A percentile compares a stretch with the other conserved stretches of the same genome.
These are phyloP conservation scores for Trichocladium uniseriatum DNA, from an alignment of 495 filamentous ascomycete species.

Conservation along the genomic window DNA sequence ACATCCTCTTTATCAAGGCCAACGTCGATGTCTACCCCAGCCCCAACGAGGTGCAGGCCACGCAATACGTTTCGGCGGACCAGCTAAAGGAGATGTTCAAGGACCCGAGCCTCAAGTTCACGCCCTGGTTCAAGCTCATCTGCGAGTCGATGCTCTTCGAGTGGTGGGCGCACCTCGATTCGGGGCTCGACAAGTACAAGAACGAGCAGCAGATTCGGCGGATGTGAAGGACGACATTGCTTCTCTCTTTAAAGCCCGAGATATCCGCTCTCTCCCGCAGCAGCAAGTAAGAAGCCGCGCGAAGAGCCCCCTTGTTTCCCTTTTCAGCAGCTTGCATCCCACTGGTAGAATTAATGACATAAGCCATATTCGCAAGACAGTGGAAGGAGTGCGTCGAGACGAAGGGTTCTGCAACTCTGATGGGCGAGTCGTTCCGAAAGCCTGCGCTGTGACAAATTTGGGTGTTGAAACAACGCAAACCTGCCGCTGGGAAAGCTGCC, in stretches of 20 bases:
- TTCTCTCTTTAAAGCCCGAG: slow-evolving; percentile 14
- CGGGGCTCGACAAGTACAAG: slow-evolving; percentile 71
- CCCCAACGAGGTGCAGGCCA: slow-evolving; percentile 80
- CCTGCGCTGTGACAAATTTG: slow-evolving; percentile 4
- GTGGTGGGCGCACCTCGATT: slow-evolving; percentile 89
- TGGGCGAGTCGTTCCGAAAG: neutral
- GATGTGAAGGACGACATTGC: slow-evolving; percentile 43
- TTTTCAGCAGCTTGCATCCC: slow-evolving; percentile 22
- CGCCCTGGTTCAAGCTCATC: slow-evolving; percentile 99
- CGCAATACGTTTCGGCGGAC: slow-evolving; percentile 69
- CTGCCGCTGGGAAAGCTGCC: neutral
- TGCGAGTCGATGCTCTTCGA: slow-evolving; percentile 96
- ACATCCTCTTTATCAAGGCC: slow-evolving; percentile 96
- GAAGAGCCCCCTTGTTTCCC: slow-evolving; percentile 19
- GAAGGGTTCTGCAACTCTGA: neutral
- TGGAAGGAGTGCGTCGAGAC: neutral
- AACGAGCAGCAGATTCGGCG: slow-evolving; percentile 79
- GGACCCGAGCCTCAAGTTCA: slow-evolving; percentile 72
- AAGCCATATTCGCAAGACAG: neutral
- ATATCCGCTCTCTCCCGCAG: slow-evolving; percentile 23
- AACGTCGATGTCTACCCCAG: slow-evolving; percentile 74
- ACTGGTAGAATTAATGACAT: slow-evolving; percentile 1
- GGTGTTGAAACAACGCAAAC: neutral
- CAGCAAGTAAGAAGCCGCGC: slow-evolving; percentile 15
- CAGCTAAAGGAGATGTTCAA: slow-evolving; percentile 80